Base-by-base conservation (phyloP, 176 grass and related monocot genomes). In the Zoysia japonica region DNA sequence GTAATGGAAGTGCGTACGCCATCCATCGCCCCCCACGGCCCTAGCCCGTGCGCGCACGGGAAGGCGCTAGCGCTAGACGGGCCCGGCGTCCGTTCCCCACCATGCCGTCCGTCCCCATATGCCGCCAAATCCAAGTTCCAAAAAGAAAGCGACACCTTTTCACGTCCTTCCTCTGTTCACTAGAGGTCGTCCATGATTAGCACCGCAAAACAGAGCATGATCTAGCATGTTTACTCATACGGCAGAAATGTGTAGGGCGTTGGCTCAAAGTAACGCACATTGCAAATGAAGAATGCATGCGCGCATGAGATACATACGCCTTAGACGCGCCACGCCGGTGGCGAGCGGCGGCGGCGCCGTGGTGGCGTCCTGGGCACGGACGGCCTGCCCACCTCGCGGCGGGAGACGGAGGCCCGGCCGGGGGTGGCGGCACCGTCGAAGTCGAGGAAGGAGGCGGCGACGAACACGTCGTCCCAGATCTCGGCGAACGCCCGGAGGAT, bases 401-500 rank as follows among this genome's bases (percentile, higher is more conserved):
- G 44, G 7, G 66, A 6, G 35, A 35, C 37, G 71, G 2, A 1
- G 9, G 38, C 10, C 5, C 42, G 36, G 2, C 16, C 9, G 35
- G 70, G 11, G 39, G 4, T 54, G 36, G 69, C 70, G 39, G 62
- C 70, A 52, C 3, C 52, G 52, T 16, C 20, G 28, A 28, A 28
- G n/a, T 55, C 61, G 55, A 50, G 40, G 36, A 50, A 28, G 36
- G 64, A 71, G 16, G 70, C 43, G 51, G 82, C 37, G 71, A 89
- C 16, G 84, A 91, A 91, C 10, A 97, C 86, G 35, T 88, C 80
- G 53, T 87, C 80, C 86, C 93, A 97, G 76, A 93, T 82, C 79
- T 91, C 90, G 6, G 78, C 72, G 74, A 97, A 97, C 17, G 93
- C 93, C 11, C 75, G 87, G 63, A 92, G 75, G 74, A 96, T 96